phyloP scores from a whole-genome alignment of 352 stramenopile genomes.

The Phytophthora quininea region DNA sequence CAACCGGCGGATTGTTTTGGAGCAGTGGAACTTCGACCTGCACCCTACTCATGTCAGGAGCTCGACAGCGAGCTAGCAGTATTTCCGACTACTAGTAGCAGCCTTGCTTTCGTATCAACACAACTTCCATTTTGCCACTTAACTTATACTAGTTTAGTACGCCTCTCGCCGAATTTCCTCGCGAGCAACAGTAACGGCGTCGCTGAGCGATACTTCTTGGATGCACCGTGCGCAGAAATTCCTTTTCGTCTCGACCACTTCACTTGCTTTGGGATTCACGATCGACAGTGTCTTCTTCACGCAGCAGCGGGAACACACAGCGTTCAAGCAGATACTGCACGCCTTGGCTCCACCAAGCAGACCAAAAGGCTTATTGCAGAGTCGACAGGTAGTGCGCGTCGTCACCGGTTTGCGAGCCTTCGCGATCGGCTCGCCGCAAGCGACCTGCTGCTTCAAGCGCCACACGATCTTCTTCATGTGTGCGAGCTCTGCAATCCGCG shows the following conservation, averaged over 20 bases:
- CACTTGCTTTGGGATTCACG: neutral
- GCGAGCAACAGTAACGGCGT: slow-evolving; percentile 16
- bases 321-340: slow-evolving; percentile 17
- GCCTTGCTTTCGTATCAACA: neutral
- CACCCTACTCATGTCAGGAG: slow-evolving; percentile 14
- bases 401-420: slow-evolving; percentile 22
- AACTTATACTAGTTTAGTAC: neutral
- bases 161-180: slow-evolving; percentile 21
- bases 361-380: slow-evolving; percentile 28
- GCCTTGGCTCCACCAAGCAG: slow-evolving; percentile 20
- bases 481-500: slow-evolving; percentile 43
- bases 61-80: slow-evolving; percentile 15
- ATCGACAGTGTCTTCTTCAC: slow-evolving; percentile 27
- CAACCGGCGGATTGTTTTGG: slow-evolving; percentile 10
- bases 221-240: slow-evolving; percentile 31
- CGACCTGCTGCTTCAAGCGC: slow-evolving; percentile 27
- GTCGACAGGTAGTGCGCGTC: slow-evolving; percentile 13
- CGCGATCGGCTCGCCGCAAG: slow-evolving; percentile 7
- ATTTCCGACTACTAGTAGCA: slow-evolving; percentile 12
- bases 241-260: slow-evolving; percentile 19
- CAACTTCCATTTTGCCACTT: neutral
- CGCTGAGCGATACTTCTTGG: slow-evolving; percentile 14
- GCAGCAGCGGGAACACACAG: slow-evolving; percentile 37
- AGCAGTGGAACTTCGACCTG: slow-evolving; percentile 5
- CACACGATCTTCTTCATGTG: slow-evolving; percentile 68